Base-by-base conservation (phyloP, 441 rosid genomes). In the Hura crepitans region DNA sequence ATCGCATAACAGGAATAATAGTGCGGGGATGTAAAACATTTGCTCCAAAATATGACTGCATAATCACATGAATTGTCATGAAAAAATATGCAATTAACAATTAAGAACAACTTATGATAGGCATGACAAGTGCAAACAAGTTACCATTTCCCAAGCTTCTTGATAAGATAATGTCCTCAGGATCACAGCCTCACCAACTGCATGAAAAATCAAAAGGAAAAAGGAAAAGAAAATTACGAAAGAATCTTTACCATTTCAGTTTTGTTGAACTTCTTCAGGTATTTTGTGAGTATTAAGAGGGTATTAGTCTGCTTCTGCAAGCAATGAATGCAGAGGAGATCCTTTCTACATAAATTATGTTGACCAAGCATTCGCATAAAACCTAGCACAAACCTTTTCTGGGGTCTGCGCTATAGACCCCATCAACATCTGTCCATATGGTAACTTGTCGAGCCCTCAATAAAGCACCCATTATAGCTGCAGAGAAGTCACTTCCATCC, bases 121-220 rank as follows among this genome's bases (percentile, higher is more conserved):
- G 30, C 49, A 71, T 55, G 46, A 53, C 31, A 74, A 74, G 59
- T 75, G 49, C 20, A 35, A 35, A 70, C 50, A 74, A 78, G 42
- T 83, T 81, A 94, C 97, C 99, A 94, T 92, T 89, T 92, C 99
- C 99, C 96, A 93, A 56, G 98, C 98, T 81, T 93, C 98, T 79
- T 94, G 99, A 79, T 94, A 94, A 63, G 97, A 90, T 72, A 94
- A 80, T 45, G 87, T 86, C 77, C 78, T 84, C 58, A 94, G 72
- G 68, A 94, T 87, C 79, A 94, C 94, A 53, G 97, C 97, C 81
- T 94, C 99, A 71, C 90, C 87, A 79, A 94, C 99, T 94, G 91
- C 81, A 83, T 51, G 74, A 75, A 56, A 73, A 64, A 70, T 62
- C 20, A 31, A 53, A 51, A 18, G 42, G 3, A 50, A 49, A 13